A percentile compares a stretch with the other conserved stretches of the same genome.
These are phyloP conservation scores for Citrus sp. DNA, from an alignment of 345 rosid genomes.

Conservation along the genomic window DNA sequence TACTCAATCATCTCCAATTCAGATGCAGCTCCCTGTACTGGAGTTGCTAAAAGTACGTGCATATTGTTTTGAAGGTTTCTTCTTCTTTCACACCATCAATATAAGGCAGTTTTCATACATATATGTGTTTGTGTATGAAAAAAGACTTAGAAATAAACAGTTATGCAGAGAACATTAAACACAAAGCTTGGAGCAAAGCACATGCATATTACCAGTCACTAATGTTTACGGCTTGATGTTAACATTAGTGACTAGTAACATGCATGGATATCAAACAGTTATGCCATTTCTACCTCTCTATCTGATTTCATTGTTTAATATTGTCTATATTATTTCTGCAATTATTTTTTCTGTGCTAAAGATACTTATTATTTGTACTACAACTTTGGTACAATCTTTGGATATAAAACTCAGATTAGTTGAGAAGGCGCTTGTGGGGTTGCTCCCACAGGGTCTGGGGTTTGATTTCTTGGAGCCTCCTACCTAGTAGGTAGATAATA, in stretches of 20 bases:
- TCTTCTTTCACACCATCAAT: background rate
- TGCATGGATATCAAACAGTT: no score
- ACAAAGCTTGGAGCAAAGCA: no score
- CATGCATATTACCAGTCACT: no score
- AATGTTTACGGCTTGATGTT: no score
- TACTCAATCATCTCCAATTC: slow-evolving; percentile 53
- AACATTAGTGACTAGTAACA: no score
- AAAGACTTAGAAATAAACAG: background rate
- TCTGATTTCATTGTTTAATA: background rate
- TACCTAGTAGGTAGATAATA: background rate
- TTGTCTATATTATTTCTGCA: background rate
- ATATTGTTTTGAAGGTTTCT: slow-evolving; percentile 5
- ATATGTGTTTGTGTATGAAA: background rate
- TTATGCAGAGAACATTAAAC: background rate
- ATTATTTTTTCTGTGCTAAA: background rate
- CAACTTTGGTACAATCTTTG: background rate
- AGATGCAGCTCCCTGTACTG: slow-evolving; percentile 77
- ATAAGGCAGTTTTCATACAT: background rate
- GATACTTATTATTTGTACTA: background rate
- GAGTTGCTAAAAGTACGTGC: slow-evolving; percentile 79
- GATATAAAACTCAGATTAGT: background rate
- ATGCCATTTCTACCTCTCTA: no score
- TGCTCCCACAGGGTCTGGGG: background rate
- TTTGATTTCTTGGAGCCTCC: background rate
- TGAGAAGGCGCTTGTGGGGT: background rate